phyloP scores from a whole-genome alignment of 495 filamentous ascomycete species.

The Talaromyces adpressus region DNA sequence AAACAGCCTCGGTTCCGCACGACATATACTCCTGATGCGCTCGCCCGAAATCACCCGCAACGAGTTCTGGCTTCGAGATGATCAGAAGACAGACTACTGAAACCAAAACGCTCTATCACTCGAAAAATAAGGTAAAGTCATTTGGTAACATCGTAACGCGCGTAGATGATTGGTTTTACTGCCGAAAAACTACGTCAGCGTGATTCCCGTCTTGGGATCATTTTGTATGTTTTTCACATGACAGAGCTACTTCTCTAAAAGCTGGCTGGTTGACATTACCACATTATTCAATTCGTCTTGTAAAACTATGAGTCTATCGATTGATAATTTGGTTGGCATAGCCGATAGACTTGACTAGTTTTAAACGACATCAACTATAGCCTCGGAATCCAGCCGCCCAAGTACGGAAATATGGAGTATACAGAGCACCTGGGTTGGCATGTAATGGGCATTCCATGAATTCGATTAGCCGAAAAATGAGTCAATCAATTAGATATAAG shows the following conservation, averaged over 20 bases:
- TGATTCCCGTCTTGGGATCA: not conserved
- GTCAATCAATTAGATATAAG: not conserved
- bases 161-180: not conserved
- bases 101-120: not conserved
- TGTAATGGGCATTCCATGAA: not conserved
- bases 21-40: not conserved
- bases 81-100: not conserved
- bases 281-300: not conserved
- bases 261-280: not conserved
- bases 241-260: not conserved
- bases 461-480: not conserved
- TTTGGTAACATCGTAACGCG: not conserved
- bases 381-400: not conserved
- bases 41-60: constrained; percentile 6
- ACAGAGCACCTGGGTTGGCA: not conserved
- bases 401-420: not conserved
- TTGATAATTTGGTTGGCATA: not conserved
- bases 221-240: not conserved
- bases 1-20: constrained; percentile 7
- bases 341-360: not conserved
- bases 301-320: not conserved
- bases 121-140: not conserved
- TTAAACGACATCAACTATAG: constrained; percentile 3
- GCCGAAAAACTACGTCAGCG: not conserved
- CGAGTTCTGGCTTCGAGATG: not conserved